Conservation (phyloP, 306 rosid species). For the Sicyos edulis region DNA sequence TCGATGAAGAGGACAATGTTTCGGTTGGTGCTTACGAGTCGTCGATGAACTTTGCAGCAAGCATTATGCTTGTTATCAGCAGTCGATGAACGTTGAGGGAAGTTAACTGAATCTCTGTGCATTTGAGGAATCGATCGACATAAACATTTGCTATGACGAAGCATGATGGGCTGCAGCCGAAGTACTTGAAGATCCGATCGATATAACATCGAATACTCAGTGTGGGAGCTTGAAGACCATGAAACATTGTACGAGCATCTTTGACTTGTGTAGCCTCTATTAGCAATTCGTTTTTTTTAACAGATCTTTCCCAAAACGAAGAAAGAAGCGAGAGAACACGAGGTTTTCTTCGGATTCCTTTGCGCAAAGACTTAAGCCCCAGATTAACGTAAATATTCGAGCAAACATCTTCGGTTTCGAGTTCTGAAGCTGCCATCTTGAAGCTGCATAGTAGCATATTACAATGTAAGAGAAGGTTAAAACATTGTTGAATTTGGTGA, state of each 20-base stretch:
- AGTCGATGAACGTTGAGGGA: slow-evolving; percentile 88
- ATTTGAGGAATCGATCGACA: slow-evolving; percentile 61
- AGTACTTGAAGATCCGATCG: slow-evolving; percentile 84
- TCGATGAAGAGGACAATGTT: neutral
- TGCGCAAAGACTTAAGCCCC: slow-evolving; percentile 57
- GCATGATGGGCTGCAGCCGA: slow-evolving; percentile 93
- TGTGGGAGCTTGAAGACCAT: slow-evolving; percentile 73
- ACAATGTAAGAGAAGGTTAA: neutral
- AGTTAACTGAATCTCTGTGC: slow-evolving; percentile 52
- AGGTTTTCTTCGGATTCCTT: slow-evolving; percentile 51
- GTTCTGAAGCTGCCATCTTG: slow-evolving; percentile 59
- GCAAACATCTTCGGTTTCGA: slow-evolving; percentile 38
- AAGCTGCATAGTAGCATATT: slow-evolving; percentile 38
- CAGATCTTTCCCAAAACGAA: slow-evolving; percentile 63
- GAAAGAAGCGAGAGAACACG: slow-evolving; percentile 74
- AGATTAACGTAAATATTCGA: slow-evolving; percentile 52
- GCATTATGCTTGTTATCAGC: slow-evolving; percentile 82
- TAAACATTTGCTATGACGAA: slow-evolving; percentile 71
- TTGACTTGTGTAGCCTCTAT: slow-evolving; percentile 41
- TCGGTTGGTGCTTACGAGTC: slow-evolving; percentile 61
- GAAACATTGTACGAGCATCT: slow-evolving; percentile 62
- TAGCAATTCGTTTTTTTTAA: slow-evolving; percentile 56
- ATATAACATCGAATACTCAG: slow-evolving; percentile 64
- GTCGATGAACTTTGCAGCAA: slow-evolving; percentile 85
- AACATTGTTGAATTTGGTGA: neutral